Conservation (phyloP, 1,284 basidiomycete genomes). For the Pseudozyma sp. region DNA sequence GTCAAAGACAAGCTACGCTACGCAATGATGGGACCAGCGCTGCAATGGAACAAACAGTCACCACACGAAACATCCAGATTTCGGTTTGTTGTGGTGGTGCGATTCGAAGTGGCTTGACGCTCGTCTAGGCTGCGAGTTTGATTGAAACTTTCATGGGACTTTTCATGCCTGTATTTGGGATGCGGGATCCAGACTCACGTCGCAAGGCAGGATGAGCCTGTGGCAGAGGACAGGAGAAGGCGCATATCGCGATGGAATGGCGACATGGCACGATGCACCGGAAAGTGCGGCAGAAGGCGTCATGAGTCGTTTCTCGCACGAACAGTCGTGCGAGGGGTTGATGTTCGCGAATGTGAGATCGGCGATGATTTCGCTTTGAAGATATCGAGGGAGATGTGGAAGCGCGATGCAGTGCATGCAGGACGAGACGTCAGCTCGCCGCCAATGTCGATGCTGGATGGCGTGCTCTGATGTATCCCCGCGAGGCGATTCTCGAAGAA, state of each 20-base stretch:
- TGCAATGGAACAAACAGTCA: background rate
- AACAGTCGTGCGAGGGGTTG: background rate
- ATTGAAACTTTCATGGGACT: background rate
- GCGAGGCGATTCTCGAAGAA: too few relatives aligned
- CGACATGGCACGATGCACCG: constrained; percentile 1
- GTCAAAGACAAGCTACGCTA: background rate
- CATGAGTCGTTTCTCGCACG: constrained; percentile 4
- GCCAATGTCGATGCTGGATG: constrained; percentile 1
- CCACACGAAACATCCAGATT: background rate
- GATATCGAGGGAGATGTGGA: background rate
- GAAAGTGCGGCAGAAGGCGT: background rate
- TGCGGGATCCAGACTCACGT: too few relatives aligned
- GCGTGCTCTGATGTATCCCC: constrained; percentile 6
- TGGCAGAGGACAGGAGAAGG: background rate
- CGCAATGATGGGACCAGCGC: background rate
- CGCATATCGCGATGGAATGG: constrained; percentile 6
- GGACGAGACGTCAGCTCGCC: too few relatives aligned
- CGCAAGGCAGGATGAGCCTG: background rate
- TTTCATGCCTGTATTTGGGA: too few relatives aligned
- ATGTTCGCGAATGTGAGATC: background rate
- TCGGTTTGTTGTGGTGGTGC: too few relatives aligned
- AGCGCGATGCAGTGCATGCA: too few relatives aligned
- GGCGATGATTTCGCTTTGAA: too few relatives aligned
- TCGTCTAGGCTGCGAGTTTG: background rate
- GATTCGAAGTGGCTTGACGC: background rate